Base-by-base conservation (phyloP, 2,329 filamentous ascomycete genomes). In the Purpureocillium lavendulum region DNA sequence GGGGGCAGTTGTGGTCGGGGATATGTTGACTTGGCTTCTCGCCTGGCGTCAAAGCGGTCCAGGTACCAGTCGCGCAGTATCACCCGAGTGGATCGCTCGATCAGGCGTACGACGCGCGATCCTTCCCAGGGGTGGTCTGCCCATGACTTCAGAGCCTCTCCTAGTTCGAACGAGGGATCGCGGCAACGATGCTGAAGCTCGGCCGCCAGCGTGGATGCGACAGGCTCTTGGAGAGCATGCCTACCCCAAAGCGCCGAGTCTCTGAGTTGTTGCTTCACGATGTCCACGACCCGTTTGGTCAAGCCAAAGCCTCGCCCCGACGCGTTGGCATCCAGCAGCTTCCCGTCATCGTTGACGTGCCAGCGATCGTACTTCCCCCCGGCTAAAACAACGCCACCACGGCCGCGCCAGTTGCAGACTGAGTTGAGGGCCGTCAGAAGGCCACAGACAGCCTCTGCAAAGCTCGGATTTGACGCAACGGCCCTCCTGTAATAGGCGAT, bases 381-480 rank as follows among this genome's bases (percentile, higher is more conserved):
- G 39, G 81, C 73, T n/a, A 86, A 73, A 18, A 86, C 71, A 34
- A 94, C 82, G 1, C 92, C 92, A 44, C 92, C 92, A 46, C 92
- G 80, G 24, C 87, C 87, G 52, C 77, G 76, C 92, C 92, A 98
- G 54, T 90, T 85, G 57, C 92, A 98, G 6, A 98, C 89, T 7
- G 92, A 97, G 57, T 96, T 97, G 38, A 98, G 69, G 2, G 92
- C 90, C 42, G 94, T 97, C 2, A 88, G 89, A 38, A 98, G 73
- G 7, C 92, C 92, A 59, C 92, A 98, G 1, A 98, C 90, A 7
- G 92, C 92, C 64, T 98, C 92, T 1, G 92, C 87, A 63, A 98
- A 98, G 28, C 94, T 84, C 0, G 92, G 90, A 50, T 92, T 98
- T n/a, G 89, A 80, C 28, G 75, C 73, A 9, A 98, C 90, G 30